Percentiles rank a stretch among this genome's conserved stretches.
Evolutionary conservation across 306 rosid genomes (phyloP).

Genomic region (Quercus variabilis): DNA sequence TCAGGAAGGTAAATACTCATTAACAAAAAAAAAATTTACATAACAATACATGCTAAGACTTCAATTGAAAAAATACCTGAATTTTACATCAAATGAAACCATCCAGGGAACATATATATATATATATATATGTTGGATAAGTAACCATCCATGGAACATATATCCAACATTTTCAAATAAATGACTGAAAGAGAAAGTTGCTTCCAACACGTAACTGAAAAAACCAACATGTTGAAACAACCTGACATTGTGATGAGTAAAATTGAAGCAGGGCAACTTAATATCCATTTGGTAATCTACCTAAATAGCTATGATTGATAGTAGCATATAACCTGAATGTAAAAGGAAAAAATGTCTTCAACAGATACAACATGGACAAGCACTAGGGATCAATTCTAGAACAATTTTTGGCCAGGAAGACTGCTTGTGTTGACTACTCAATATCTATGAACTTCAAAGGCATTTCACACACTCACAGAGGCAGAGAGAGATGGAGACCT

Average conservation of each 20-base stretch:
- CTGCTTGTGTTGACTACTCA: not conserved
- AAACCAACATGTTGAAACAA: not conserved
- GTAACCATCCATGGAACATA: not conserved
- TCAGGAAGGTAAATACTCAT: not conserved
- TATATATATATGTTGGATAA: no score
- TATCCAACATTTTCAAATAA: not conserved
- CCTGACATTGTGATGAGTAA: not conserved
- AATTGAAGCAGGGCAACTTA: not conserved
- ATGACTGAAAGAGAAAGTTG: constrained; percentile 1
- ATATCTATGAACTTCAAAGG: not conserved
- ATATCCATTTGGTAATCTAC: not conserved
- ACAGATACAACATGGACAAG: not conserved
- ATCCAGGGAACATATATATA: not conserved
- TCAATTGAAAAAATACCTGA: constrained; percentile 3
- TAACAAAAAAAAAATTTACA: not conserved
- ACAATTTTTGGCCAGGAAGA: not conserved
- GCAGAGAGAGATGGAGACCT: not conserved
- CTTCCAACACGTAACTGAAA: not conserved
- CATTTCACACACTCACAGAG: not conserved
- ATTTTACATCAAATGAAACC: not conserved
- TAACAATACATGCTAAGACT: not conserved
- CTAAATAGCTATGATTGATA: not conserved
- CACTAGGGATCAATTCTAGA: not conserved
- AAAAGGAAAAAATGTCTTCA: not conserved
- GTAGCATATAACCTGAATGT: not conserved